These are phyloP conservation scores for Trypanosoma congolense DNA, from an alignment of 208 protist species.

Conservation along the genomic window DNA sequence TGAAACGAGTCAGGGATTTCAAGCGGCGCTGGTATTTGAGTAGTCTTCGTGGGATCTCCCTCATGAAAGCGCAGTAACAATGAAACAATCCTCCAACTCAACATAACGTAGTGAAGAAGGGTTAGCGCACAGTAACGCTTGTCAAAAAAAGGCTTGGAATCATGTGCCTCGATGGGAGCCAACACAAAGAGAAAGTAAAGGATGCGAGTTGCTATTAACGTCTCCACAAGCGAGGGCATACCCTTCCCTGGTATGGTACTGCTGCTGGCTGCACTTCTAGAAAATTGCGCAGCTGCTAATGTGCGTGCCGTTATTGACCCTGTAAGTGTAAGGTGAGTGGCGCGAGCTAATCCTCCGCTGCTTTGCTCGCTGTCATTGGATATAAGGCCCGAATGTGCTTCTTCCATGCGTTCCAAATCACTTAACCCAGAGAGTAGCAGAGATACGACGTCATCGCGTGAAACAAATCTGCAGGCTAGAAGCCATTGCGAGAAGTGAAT, in stretches of 20 bases:
- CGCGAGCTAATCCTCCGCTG: background rate
- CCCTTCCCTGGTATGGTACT: background rate
- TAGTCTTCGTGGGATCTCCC: background rate
- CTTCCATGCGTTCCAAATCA: slow-evolving; percentile 22
- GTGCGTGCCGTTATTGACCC: slow-evolving; percentile 12
- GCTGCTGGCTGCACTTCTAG: background rate
- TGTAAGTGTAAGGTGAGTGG: slow-evolving; percentile 6
- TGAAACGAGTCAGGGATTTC: slow-evolving; percentile 27
- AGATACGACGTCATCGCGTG: slow-evolving; percentile 20
- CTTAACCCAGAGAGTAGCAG: slow-evolving; percentile 32
- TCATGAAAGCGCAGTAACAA: slow-evolving; percentile 4
- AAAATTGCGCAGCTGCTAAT: background rate
- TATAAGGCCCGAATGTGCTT: background rate
- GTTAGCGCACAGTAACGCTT: slow-evolving; percentile 40
- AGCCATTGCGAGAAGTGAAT: slow-evolving; percentile 36
- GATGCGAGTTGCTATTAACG: slow-evolving; percentile 30
- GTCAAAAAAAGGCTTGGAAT: slow-evolving; percentile 2
- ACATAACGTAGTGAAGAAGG: slow-evolving; percentile 66
- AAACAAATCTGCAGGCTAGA: slow-evolving; percentile 14
- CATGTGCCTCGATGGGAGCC: slow-evolving; percentile 3
- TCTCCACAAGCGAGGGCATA: slow-evolving; percentile 19
- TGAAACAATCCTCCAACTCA: slow-evolving; percentile 39
- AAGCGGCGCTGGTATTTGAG: slow-evolving; percentile 1
- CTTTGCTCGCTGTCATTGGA: background rate
- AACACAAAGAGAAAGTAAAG: slow-evolving; percentile 35